These are phyloP conservation scores for Calonectria hawksworthii DNA, from an alignment of 2,329 filamentous ascomycete genomes.

Conservation along the genomic window DNA sequence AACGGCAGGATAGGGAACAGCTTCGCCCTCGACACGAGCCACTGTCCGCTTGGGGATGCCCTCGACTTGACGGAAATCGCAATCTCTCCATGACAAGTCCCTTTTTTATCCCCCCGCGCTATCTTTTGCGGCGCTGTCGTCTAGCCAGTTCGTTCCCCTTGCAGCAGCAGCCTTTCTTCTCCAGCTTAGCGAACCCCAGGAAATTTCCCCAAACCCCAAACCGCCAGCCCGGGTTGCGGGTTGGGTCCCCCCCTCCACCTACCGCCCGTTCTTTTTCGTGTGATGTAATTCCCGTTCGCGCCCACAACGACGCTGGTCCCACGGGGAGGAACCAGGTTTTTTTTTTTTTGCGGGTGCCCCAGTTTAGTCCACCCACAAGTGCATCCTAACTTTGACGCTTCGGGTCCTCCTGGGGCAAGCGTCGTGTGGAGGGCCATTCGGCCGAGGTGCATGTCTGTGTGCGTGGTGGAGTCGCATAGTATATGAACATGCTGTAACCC, in stretches of 20 bases:
- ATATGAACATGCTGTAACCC: constrained; percentile 37
- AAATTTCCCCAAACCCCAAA: constrained; percentile 4
- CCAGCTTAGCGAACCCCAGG: constrained; percentile 15
- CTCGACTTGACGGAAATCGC: constrained; percentile 25
- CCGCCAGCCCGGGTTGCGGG: background rate
- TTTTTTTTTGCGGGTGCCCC: constrained; percentile 26
- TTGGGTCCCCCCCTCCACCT: background rate
- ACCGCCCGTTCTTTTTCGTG: background rate
- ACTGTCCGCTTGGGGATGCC: constrained; percentile 32
- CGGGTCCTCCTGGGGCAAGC: background rate
- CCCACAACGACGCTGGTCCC: constrained; percentile 11
- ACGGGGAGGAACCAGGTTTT: constrained; percentile 14
- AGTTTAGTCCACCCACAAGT: constrained; percentile 9
- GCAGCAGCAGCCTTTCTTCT: background rate
- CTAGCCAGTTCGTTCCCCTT: background rate
- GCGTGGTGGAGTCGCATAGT: constrained; percentile 23
- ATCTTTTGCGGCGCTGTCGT: background rate
- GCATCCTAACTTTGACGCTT: background rate
- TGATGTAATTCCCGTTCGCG: constrained; percentile 18
- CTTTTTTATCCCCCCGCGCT: background rate
- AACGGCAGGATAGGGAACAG: background rate
- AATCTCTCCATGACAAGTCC: background rate
- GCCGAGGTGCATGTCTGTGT: constrained; percentile 1
- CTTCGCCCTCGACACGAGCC: background rate
- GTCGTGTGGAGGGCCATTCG: background rate